Base-by-base conservation (phyloP, 768 basidiomycete genomes). In the Tylopilus balloui region DNA sequence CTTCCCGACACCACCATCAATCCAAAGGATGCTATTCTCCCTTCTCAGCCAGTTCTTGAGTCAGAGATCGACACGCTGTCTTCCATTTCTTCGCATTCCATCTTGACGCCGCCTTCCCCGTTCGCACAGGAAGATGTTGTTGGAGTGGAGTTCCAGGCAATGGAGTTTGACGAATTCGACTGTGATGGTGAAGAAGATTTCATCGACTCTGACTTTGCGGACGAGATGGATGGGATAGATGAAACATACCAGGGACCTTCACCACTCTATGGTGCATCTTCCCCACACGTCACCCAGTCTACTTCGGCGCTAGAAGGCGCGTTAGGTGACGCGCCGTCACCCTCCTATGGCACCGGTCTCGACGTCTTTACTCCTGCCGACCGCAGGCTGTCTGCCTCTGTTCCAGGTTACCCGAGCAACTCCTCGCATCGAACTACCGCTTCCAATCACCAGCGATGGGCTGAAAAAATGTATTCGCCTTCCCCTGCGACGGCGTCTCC, bases 121-220 rank as follows among this genome's bases (percentile, higher is more conserved):
- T 67, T 67, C 41, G n/a, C 24, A 12, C 63, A 51, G 10, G 49
- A 50, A 28, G 45, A 57, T 42, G 32, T 56, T 17, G 42, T n/a
- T 1, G 53, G 56, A 17, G 17, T 28, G 7, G 53, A 45, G 7
- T 14, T 45, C 27, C 50, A 62, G 15, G 13, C 55, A 40, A 60
- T 59, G 59, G 68, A 68, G 9, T 51, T 62, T 48, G 66, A 69
- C 27, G 66, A 69, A 14, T 62, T 68, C 19, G 66, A 68, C 3
- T 61, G 41, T 35, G 67, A 69, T 4, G 69, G 70, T 32, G 66
- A 67, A 5, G 63, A 64, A 0, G 63, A 65, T 23, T 64, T 51
- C 31, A 7, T 56, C n/a, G 64, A 68, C 23, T 67, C 63, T 12
- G 68, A 68, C 29, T 69, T 57, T 49, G 54, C 54, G 29, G 66